Percentiles rank a stretch among this genome's conserved stretches.
phyloP scores from a whole-genome alignment of 805 yeast genomes.

The Lachancea lanzarotensis region DNA sequence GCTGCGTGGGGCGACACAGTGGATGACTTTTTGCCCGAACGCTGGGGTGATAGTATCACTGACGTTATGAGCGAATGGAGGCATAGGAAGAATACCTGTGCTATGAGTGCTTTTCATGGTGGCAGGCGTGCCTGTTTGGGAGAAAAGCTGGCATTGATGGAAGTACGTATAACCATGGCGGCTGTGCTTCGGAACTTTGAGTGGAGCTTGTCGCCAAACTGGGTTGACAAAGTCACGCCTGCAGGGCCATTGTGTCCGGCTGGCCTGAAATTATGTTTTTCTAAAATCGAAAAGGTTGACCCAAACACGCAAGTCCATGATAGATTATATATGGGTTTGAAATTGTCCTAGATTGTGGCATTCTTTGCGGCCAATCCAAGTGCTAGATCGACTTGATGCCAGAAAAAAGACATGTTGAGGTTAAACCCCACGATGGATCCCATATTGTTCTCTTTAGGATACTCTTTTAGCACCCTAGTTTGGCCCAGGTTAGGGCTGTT shows the following conservation, averaged over 20 bases:
- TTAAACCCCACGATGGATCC: conserved; percentile 39
- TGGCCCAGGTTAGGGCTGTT: conserved; percentile 54
- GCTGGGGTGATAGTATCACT: conserved; percentile 45
- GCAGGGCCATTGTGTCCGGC: conserved; percentile 54
- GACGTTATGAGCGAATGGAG: conserved; percentile 38
- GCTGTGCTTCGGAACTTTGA: conserved; percentile 35
- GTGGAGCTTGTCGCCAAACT: conserved; percentile 35
- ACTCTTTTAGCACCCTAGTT: conserved; percentile 36
- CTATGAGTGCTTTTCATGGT: conserved; percentile 52
- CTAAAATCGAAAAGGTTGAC: not conserved
- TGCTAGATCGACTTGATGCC: conserved; percentile 39
- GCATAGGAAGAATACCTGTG: conserved; percentile 39
- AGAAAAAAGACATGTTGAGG: conserved; percentile 38
- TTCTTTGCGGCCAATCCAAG: conserved; percentile 35
- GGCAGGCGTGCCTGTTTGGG: conserved; percentile 56
- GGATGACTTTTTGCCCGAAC: conserved; percentile 38
- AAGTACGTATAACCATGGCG: conserved; percentile 37
- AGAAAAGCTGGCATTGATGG: conserved; percentile 48
- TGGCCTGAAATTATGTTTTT: conserved; percentile 29
- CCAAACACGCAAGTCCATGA: not conserved
- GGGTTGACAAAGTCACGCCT: conserved; percentile 48
- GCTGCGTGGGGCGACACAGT: conserved; percentile 42
- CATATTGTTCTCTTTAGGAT: conserved; percentile 16
- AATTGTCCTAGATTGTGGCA: conserved; percentile 1
- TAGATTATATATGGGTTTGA: not conserved